These are phyloP conservation scores for Rhytidiadelphus loreus DNA, from an alignment of 225 moss, liverwort and hornwort species.

Conservation along the genomic window DNA sequence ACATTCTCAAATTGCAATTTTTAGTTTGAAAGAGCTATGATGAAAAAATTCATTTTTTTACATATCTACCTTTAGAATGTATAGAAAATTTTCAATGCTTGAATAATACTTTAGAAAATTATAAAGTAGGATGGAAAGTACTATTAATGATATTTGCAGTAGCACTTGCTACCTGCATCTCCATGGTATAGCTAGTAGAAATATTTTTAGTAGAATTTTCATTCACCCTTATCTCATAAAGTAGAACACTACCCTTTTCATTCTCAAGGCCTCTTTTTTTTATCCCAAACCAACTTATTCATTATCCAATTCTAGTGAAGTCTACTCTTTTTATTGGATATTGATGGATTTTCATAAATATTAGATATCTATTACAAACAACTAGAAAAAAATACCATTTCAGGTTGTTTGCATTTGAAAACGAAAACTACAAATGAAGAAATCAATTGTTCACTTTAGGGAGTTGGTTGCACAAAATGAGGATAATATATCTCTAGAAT, in stretches of 20 bases:
- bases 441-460: not conserved
- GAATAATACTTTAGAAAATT: not conserved
- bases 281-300: too few relatives aligned
- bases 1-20: not conserved
- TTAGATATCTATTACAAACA: too few relatives aligned
- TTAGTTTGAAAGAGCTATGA: not conserved
- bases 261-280: not conserved
- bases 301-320: too few relatives aligned
- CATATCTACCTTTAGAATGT: not conserved
- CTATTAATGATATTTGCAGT: not conserved
- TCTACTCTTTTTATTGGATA: not conserved
- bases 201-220: not conserved
- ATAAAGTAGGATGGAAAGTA: not conserved
- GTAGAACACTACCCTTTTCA: rapidly evolving
- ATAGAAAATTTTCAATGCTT: rapidly evolving
- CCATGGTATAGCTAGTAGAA: too few relatives aligned
- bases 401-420: too few relatives aligned
- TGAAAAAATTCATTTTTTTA: too few relatives aligned
- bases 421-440: not conserved
- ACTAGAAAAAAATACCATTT: too few relatives aligned
- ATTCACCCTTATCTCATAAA: rapidly evolving
- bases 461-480: too few relatives aligned
- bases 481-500: too few relatives aligned
- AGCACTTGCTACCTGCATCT: rapidly evolving
- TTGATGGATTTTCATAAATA: not conserved